Conservation (phyloP, 2,329 filamentous ascomycete species). For the Fusarium proliferatum region DNA sequence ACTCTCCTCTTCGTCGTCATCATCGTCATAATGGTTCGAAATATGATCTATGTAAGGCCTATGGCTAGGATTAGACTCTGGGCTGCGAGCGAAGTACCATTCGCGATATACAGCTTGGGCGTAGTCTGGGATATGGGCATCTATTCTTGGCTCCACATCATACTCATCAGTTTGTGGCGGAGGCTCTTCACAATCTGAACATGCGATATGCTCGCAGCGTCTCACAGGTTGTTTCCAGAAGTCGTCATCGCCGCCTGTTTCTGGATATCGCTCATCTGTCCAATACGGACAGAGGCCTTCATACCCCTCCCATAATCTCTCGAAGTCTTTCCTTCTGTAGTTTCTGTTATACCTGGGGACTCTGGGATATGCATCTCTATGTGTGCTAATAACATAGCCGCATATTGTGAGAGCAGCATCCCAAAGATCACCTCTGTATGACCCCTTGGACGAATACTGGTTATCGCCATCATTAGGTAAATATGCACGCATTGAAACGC, state of each 20-base stretch:
- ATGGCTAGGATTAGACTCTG: background rate
- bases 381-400: background rate
- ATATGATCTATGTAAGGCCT: background rate
- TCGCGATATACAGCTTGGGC: background rate
- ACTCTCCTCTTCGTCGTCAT: background rate
- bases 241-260: background rate
- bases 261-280: conserved; percentile 10
- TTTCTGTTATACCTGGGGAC: conserved; percentile 2
- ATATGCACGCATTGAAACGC: conserved; percentile 5
- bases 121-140: background rate
- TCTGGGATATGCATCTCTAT: conserved; percentile 3
- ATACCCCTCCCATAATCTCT: conserved; percentile 17
- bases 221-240: conserved; percentile 12
- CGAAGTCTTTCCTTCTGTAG: conserved; percentile 21
- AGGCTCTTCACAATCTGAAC: conserved; percentile 1
- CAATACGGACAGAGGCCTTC: conserved; percentile 27
- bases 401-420: conserved; percentile 17
- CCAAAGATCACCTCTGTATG: conserved; percentile 30
- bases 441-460: conserved; percentile 6
- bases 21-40: background rate
- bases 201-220: conserved; percentile 4
- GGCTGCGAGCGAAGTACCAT: background rate
- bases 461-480: conserved; percentile 6
- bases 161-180: no score
- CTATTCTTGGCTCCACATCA: background rate